Conservation (phyloP, 2,329 filamentous ascomycete species). For the Byssothecium circinans region DNA sequence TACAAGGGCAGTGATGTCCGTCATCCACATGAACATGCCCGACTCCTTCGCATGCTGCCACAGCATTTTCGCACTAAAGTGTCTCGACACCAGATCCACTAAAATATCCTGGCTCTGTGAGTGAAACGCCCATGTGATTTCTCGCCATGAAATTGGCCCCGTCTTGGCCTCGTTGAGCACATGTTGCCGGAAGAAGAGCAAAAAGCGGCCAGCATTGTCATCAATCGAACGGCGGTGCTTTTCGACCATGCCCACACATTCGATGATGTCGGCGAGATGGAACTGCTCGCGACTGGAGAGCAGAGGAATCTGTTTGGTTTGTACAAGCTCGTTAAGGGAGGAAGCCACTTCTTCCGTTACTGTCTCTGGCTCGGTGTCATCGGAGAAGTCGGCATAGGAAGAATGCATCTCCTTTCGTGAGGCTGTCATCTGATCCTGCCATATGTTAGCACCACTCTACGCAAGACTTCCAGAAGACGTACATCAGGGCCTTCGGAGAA, state of each 20-base stretch:
- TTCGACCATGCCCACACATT: constrained; percentile 82
- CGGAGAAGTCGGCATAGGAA: constrained; percentile 55
- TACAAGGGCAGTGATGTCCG: constrained; percentile 75
- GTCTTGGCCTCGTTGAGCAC: constrained; percentile 66
- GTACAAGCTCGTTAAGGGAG: constrained; percentile 75
- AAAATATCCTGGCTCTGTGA: constrained; percentile 87
- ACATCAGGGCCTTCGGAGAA: constrained; percentile 53
- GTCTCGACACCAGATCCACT: constrained; percentile 75
- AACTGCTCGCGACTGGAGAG: constrained; percentile 86
- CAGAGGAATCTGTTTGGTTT: constrained; percentile 72
- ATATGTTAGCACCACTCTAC: constrained; percentile 9
- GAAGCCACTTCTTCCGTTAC: constrained; percentile 73
- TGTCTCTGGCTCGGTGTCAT: constrained; percentile 61
- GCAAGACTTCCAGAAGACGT: constrained; percentile 18
- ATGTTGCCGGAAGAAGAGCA: constrained; percentile 84
- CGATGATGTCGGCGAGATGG: constrained; percentile 78
- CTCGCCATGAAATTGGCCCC: constrained; percentile 68
- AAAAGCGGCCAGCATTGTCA: constrained; percentile 82
- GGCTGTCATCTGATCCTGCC: constrained; percentile 43
- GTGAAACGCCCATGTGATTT: constrained; percentile 85
- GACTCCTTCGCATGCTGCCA: constrained; percentile 87
- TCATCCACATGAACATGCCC: constrained; percentile 94
- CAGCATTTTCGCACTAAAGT: constrained; percentile 75
- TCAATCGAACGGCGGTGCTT: constrained; percentile 87
- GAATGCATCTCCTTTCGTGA: constrained; percentile 53